These are phyloP conservation scores for Lobulomyces angularis DNA, from an alignment of 192 early-diverging fungal genomes.

Conservation along the genomic window DNA sequence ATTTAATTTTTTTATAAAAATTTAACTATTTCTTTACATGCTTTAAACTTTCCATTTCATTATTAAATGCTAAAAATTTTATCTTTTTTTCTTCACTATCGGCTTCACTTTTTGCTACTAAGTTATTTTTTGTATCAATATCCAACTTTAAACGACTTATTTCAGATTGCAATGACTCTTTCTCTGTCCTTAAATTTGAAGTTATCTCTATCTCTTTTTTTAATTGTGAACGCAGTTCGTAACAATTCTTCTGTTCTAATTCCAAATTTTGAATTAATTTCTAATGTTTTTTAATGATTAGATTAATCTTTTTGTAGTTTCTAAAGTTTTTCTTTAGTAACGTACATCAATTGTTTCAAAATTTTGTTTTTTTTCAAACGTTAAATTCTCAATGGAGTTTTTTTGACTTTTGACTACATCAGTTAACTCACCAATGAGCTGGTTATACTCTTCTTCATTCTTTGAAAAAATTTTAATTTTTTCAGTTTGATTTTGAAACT, in stretches of 20 bases:
- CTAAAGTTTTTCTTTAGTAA: not conserved
- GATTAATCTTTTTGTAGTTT: not conserved
- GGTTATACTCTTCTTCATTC: slow-evolving; percentile 16
- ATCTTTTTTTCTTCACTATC: not conserved
- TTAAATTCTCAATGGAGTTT: slow-evolving; percentile 19
- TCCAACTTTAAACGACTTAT: not conserved
- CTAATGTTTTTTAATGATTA: not conserved
- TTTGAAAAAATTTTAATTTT: not conserved
- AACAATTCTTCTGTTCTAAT: slow-evolving; percentile 5
- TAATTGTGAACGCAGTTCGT: slow-evolving; percentile 2
- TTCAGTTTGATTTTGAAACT: slow-evolving; percentile 1
- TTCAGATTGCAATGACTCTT: not conserved
- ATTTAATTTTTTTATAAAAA: not conserved
- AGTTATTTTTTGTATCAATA: too few species aligned
- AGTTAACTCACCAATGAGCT: slow-evolving; percentile 16
- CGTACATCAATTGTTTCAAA: slow-evolving; percentile 20
- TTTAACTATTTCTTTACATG: not conserved
- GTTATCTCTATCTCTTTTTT: slow-evolving; percentile 3
- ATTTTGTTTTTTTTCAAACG: slow-evolving; percentile 10
- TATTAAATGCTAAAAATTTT: slow-evolving; percentile 6
- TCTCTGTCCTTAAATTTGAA: not conserved
- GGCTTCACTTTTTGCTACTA: not conserved
- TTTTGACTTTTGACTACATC: slow-evolving; percentile 28
- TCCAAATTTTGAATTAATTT: slow-evolving; percentile 1
- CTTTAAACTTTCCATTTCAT: slow-evolving; percentile 4